Conservation (phyloP, 805 yeast species). For the Scheffersomyces spartinae region DNA sequence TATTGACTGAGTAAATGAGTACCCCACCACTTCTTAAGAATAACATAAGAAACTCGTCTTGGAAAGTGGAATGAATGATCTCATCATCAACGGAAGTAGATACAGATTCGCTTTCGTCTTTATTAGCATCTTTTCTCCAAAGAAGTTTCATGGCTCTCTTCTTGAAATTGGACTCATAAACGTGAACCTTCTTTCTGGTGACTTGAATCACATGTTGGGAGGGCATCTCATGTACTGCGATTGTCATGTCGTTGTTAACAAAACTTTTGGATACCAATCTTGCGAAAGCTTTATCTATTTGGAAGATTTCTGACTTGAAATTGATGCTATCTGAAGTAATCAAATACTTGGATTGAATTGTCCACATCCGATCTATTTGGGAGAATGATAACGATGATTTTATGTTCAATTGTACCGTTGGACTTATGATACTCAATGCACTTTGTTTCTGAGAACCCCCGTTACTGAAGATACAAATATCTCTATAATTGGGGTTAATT, state of each 20-base stretch:
- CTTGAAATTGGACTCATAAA: conserved; percentile 51
- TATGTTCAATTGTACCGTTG: conserved; percentile 57
- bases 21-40: conserved; percentile 65
- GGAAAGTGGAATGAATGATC: conserved; percentile 49
- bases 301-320: conserved; percentile 57
- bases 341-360: conserved; percentile 38
- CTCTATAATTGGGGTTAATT: conserved; percentile 55
- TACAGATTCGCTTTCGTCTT: too few relatives aligned
- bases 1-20: conserved; percentile 35
- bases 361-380: conserved; percentile 69
- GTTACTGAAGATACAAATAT: conserved; percentile 56
- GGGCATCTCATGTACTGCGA: conserved; percentile 52
- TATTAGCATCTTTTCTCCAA: too few relatives aligned
- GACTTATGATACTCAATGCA: conserved; percentile 49
- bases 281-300: conserved; percentile 49
- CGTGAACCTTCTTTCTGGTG: conserved; percentile 49
- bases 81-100: too few relatives aligned
- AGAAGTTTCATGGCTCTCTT: too few relatives aligned
- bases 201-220: conserved; percentile 62
- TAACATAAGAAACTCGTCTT: conserved; percentile 51
- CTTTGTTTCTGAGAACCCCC: conserved; percentile 52
- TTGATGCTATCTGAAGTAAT: conserved; percentile 61
- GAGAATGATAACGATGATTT: conserved; percentile 61
- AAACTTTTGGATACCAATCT: conserved; percentile 52
- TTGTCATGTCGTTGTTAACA: conserved; percentile 49